Evolutionary conservation across 2,329 filamentous ascomycete species (phyloP).

Genomic region (Hortaea sp.): DNA sequence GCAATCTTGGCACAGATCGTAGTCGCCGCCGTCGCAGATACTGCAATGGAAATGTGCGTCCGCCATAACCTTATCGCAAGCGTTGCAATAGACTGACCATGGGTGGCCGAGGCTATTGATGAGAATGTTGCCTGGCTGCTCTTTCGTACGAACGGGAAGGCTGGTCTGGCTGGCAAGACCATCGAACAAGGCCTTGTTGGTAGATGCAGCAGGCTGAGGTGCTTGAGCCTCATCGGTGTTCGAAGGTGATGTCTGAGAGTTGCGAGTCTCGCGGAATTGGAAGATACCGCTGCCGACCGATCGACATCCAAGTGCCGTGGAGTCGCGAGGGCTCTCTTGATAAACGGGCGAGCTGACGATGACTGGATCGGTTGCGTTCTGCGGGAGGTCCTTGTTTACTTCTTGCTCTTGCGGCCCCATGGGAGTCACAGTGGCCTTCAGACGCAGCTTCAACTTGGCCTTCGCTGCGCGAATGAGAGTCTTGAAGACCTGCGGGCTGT

Average conservation of each 20-base stretch:
- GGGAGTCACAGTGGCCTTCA: slow-evolving; percentile 41
- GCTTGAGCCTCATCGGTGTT: slow-evolving; percentile 30
- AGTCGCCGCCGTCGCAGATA: slow-evolving; percentile 86
- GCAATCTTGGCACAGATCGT: slow-evolving; percentile 78
- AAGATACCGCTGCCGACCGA: slow-evolving; percentile 28
- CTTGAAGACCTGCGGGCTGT: slow-evolving; percentile 80
- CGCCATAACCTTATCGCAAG: slow-evolving; percentile 67
- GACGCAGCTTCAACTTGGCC: slow-evolving; percentile 93
- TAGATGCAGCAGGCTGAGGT: slow-evolving; percentile 29
- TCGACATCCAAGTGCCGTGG: slow-evolving; percentile 19
- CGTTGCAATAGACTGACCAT: slow-evolving; percentile 91
- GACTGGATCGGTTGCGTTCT: slow-evolving; percentile 11
- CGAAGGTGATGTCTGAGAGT: slow-evolving; percentile 20
- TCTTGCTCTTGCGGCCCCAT: slow-evolving; percentile 9
- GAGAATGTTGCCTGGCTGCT: slow-evolving; percentile 20
- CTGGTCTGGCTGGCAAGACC: slow-evolving; percentile 14
- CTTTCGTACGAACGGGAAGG: slow-evolving; percentile 13
- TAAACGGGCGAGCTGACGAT: slow-evolving; percentile 12
- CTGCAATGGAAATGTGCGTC: slow-evolving; percentile 90
- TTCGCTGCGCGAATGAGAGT: slow-evolving; percentile 94
- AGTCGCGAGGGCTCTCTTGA: slow-evolving; percentile 14
- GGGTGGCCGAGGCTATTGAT: slow-evolving; percentile 26
- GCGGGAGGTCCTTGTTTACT: slow-evolving; percentile 5
- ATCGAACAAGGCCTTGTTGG: slow-evolving; percentile 15
- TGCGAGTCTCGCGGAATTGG: slow-evolving; percentile 26